Base-by-base conservation (phyloP, 495 filamentous ascomycete genomes). In the Penicillium cataractarum region DNA sequence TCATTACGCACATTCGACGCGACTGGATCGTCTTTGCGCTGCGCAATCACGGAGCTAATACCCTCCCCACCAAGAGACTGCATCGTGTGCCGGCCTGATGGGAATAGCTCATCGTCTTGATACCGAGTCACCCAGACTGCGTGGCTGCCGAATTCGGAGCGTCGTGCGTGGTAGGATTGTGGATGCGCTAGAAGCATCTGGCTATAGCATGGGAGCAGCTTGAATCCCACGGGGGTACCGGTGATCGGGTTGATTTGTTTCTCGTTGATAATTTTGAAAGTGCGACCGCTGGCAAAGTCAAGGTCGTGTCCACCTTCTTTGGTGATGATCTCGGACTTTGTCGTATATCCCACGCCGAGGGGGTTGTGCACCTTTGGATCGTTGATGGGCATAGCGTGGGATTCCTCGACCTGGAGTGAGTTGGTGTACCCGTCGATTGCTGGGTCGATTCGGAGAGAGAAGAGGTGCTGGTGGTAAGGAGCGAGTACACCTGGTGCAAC, bases 391-490 rank as follows among this genome's bases (percentile, higher is more conserved):
- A 92, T 84, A 2, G 90, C 72, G 67, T 88, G 77, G 0, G 88
- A 84, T 65, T 93, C 90, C 58, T 92, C 89, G 68, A 86, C 84
- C 17, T 84, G 82, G 13, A 92, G 70, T 1, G 86, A 81, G 73
- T 93, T 93, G 24, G 74, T 65, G 54, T 84, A 81, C 1, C 92
- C 94, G 58, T 91, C 92, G 51, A 97, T 79, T 46, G 84, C 82
- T 0, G 93, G 92, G 73, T 97, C 92, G 7, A 97, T 84, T 24
- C 93, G 91, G 0, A 97, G 86, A 21, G 84, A 90, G 79, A 97
- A 95, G 61, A 97, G 88, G 74, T 97, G 93, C 67, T 97, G 93
- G 67, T 97, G 93, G 64, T 89, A 83, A 53, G 86, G 77, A 0
- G 84, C 92, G 5, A 97, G 78, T 4, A 93, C 92, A 0, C 93